These are phyloP conservation scores for Botryosphaeria dothidea DNA, from an alignment of 2,329 filamentous ascomycete species.

Conservation along the genomic window DNA sequence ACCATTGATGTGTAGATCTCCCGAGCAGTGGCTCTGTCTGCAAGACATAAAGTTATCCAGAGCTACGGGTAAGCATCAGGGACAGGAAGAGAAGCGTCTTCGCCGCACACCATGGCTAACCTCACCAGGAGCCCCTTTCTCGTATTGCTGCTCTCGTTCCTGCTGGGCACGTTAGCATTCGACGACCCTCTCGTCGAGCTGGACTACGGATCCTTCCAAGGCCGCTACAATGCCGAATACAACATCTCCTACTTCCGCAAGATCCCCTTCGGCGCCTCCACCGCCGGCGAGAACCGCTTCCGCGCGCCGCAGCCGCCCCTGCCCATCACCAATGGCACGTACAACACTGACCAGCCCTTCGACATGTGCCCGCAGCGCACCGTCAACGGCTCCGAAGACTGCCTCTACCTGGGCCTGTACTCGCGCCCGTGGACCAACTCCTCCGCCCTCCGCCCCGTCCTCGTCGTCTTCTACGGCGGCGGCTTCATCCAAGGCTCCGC, in stretches of 20 bases:
- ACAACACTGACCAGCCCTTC: constrained; percentile 57
- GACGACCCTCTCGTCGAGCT: constrained; percentile 28
- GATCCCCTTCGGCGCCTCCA: constrained; percentile 63
- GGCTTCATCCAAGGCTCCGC: constrained; percentile 62
- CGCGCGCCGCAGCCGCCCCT: constrained; percentile 60
- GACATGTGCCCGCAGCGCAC: constrained; percentile 62
- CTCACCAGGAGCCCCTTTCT: background rate
- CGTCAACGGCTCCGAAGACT: constrained; percentile 60
- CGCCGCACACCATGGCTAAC: constrained; percentile 1
- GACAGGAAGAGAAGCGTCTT: background rate
- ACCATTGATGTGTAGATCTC: background rate
- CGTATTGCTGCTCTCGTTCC: background rate
- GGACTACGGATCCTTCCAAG: constrained; percentile 49
- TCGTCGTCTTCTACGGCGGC: constrained; percentile 63
- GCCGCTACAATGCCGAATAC: constrained; percentile 53
- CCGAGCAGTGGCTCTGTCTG: background rate
- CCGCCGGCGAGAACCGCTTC: constrained; percentile 60
- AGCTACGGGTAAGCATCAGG: background rate
- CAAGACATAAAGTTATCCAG: background rate
- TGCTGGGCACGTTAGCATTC: background rate
- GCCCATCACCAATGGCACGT: constrained; percentile 52
- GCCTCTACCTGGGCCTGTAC: constrained; percentile 62
- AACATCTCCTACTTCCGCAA: constrained; percentile 62
- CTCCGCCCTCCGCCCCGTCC: constrained; percentile 52
- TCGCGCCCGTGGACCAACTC: constrained; percentile 55